Evolutionary conservation across 257 asterid species (phyloP), one percentile per base, ranked within the genome.

Genomic region (Gentiana straminea): DNA sequence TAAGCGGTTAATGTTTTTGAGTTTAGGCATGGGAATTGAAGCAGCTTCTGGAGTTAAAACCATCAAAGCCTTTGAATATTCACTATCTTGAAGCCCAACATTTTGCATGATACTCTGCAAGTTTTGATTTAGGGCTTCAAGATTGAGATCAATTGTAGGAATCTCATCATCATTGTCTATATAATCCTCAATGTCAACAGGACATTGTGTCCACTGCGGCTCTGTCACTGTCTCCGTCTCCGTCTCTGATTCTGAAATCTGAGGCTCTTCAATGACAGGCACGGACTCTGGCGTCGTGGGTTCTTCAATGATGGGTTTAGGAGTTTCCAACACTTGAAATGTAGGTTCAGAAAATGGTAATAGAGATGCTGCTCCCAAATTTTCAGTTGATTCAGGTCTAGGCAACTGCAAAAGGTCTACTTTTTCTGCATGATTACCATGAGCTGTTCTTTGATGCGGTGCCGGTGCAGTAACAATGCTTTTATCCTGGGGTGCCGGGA

Each of bases 21-120:
- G 98, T 79, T 83, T 92, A 62, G 98, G 93, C 57, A 70, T 75
- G 47, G 95, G 95, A 60, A 91, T 75, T 59, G 98, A 91, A 54
- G 98, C 95, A 64, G 90, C 95, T 68, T 75, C 86, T 60, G 85
- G 70, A 65, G 85, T 80, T 67, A 92, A 75, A 81, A 93, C 90
- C 51, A 92, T 89, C 52, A 92, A 73, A 51, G 97, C 95, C 65
- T 79, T 84, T 37, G 98, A 84, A 82, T 81, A 78, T 64, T 83
- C 83, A 34, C 77, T 70, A 61, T 83, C 94, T 66, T 74, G 82
- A 13, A 85, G 73, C 59, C 81, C 84, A 58, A 75, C 64, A 58
- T 76, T 80, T 72, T 80, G 73, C 66, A 92, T 69, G 63, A 76
- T 77, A 55, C 69, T 74, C 74, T 83, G 89, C 83, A 92, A 55